These are phyloP conservation scores for Penicillium glabrum DNA, from an alignment of 2,329 filamentous ascomycete genomes.

Conservation along the genomic window DNA sequence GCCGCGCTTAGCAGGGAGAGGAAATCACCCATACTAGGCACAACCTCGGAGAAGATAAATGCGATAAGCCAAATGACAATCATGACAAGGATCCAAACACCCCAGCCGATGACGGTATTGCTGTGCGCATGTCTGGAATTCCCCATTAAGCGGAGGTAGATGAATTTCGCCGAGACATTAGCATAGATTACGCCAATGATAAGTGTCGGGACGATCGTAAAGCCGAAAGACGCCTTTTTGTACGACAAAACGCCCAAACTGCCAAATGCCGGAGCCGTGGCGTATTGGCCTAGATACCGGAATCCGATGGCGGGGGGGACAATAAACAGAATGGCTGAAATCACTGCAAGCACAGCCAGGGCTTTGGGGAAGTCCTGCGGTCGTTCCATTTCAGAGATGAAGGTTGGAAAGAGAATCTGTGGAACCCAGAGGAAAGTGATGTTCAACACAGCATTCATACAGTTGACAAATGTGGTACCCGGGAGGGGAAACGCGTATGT, in stretches of 20 bases:
- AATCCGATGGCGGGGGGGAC: constrained; percentile 52
- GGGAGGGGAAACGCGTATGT: constrained; percentile 51
- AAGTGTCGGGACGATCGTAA: constrained; percentile 52
- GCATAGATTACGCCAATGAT: constrained; percentile 53
- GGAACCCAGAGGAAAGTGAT: constrained; percentile 54
- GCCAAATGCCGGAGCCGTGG: constrained; percentile 52
- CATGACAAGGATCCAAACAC: constrained; percentile 46
- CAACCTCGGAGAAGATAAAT: constrained; percentile 51
- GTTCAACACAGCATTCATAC: constrained; percentile 54
- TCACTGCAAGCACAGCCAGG: constrained; percentile 46
- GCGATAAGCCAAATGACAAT: constrained; percentile 44
- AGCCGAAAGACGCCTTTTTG: constrained; percentile 52
- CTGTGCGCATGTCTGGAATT: constrained; percentile 47
- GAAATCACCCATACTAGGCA: constrained; percentile 54
- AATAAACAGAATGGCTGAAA: constrained; percentile 51
- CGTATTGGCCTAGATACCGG: constrained; percentile 50
- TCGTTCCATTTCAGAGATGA: constrained; percentile 52
- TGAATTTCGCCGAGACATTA: constrained; percentile 50
- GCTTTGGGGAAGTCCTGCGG: constrained; percentile 54
- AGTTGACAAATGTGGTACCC: constrained; percentile 48
- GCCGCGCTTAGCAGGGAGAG: constrained; percentile 49
- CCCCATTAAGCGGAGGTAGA: constrained; percentile 47
- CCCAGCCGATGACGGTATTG: constrained; percentile 51
- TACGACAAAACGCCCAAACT: constrained; percentile 45
- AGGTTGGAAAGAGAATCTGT: constrained; percentile 54